These are phyloP conservation scores for Seiridium unicorne DNA, from an alignment of 2,329 filamentous ascomycete genomes.

Conservation along the genomic window DNA sequence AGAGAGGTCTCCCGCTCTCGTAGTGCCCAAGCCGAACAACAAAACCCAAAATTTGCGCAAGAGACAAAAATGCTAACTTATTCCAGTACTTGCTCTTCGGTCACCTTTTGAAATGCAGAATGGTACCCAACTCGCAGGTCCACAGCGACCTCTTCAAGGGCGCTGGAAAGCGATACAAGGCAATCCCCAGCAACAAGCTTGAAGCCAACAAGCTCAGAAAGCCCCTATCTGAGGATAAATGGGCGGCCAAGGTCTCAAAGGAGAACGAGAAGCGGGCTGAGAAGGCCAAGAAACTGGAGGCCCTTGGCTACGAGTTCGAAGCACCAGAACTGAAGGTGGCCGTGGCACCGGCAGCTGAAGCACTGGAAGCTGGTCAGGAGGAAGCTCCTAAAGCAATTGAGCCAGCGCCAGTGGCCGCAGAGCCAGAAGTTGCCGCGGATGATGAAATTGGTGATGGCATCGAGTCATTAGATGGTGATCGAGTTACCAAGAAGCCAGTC, in stretches of 20 bases:
- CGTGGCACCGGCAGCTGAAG: conserved; percentile 33
- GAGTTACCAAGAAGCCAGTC: conserved; percentile 21
- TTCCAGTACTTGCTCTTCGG: conserved; percentile 80
- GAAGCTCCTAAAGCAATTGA: conserved; percentile 37
- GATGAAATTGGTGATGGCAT: conserved; percentile 12
- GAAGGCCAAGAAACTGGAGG: conserved; percentile 74
- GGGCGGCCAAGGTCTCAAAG: conserved; percentile 71
- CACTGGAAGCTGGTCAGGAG: conserved; percentile 34
- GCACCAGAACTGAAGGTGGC: conserved; percentile 66
- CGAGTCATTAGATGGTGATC: conserved; percentile 19
- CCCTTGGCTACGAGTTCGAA: conserved; percentile 80
- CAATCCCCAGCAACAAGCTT: conserved; percentile 83
- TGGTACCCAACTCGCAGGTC: conserved; percentile 72
- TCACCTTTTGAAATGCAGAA: conserved; percentile 86
- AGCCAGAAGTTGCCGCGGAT: conserved; percentile 21
- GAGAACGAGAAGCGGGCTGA: conserved; percentile 69
- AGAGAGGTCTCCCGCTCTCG: too few species aligned
- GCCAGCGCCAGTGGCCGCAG: conserved; percentile 25
- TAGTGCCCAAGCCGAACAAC: too few species aligned
- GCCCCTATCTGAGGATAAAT: conserved; percentile 71
- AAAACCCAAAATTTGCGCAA: not conserved
- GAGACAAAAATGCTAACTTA: not conserved
- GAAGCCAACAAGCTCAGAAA: conserved; percentile 72
- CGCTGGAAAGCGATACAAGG: conserved; percentile 86
- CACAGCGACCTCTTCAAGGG: conserved; percentile 86